Percentiles rank a stretch among this genome's conserved stretches.
Evolutionary conservation across 306 rosid genomes (phyloP).

Genomic region (Senna siamea): DNA sequence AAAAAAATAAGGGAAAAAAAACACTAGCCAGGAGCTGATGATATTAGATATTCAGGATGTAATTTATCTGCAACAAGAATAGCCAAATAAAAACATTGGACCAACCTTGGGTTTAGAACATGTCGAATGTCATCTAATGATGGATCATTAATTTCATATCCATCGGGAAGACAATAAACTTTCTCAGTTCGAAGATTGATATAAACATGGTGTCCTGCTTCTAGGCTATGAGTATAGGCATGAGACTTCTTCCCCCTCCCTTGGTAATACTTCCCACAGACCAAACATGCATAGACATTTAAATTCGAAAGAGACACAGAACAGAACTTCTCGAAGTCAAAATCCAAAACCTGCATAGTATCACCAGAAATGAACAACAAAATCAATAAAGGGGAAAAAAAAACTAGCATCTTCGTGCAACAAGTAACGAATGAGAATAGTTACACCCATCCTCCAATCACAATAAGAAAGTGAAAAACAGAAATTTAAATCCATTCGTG

Average conservation of each 20-base stretch:
- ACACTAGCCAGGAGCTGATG: constrained; percentile 18
- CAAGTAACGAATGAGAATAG: not conserved
- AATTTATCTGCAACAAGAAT: constrained; percentile 16
- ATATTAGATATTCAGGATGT: not conserved
- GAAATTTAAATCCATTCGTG: not conserved
- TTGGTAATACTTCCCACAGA: constrained; percentile 95
- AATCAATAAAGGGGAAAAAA: not conserved
- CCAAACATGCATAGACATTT: constrained; percentile 94
- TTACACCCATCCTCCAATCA: not conserved
- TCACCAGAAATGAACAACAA: constrained; percentile 22
- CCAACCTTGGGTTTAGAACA: constrained; percentile 91
- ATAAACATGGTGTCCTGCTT: constrained; percentile 96
- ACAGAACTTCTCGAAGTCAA: constrained; percentile 95
- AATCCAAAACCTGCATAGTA: constrained; percentile 85
- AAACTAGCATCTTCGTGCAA: not conserved
- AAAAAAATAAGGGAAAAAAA: not conserved
- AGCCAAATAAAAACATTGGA: constrained; percentile 28
- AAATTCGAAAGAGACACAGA: constrained; percentile 87
- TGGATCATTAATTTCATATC: constrained; percentile 95
- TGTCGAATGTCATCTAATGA: constrained; percentile 97
- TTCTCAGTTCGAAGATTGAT: constrained; percentile 92
- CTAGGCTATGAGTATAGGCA: constrained; percentile 98
- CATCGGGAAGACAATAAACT: constrained; percentile 97
- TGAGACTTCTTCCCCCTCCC: constrained; percentile 97
- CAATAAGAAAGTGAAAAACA: not conserved